These are phyloP conservation scores for Leucaena leucocephala DNA, from an alignment of 306 rosid genomes.

Conservation along the genomic window DNA sequence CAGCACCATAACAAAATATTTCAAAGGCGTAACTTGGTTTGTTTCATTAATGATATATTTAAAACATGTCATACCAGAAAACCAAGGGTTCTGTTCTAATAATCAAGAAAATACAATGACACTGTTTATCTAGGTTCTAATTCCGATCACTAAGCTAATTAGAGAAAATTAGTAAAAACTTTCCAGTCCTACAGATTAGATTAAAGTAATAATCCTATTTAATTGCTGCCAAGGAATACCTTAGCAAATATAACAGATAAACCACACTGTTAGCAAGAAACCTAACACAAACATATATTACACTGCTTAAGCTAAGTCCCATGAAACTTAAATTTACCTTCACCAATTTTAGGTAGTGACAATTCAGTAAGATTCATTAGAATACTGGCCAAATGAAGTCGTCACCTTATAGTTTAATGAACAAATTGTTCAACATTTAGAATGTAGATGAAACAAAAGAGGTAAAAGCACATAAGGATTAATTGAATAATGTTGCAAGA, in stretches of 20 bases:
- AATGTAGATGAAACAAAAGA: neutral
- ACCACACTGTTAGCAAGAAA: neutral
- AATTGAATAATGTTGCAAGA: neutral
- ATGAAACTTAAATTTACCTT: neutral
- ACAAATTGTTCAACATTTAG: neutral
- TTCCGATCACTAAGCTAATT: neutral
- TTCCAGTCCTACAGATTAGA: neutral
- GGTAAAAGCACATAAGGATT: neutral
- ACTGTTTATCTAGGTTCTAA: neutral
- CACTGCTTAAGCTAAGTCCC: neutral
- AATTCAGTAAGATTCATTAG: neutral
- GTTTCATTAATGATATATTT: neutral
- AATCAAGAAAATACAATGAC: neutral
- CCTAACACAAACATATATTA: neutral
- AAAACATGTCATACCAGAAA: neutral
- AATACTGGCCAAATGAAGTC: neutral
- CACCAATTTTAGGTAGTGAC: neutral
- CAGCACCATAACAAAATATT: conserved; percentile 36
- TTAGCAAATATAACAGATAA: neutral
- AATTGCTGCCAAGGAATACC: neutral
- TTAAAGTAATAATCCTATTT: neutral
- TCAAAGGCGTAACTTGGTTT: neutral
- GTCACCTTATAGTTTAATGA: neutral
- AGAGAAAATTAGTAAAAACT: neutral
- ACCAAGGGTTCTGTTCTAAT: neutral